Conservation (phyloP, 169 alveolate species). For the Toxoplasma gondii region DNA sequence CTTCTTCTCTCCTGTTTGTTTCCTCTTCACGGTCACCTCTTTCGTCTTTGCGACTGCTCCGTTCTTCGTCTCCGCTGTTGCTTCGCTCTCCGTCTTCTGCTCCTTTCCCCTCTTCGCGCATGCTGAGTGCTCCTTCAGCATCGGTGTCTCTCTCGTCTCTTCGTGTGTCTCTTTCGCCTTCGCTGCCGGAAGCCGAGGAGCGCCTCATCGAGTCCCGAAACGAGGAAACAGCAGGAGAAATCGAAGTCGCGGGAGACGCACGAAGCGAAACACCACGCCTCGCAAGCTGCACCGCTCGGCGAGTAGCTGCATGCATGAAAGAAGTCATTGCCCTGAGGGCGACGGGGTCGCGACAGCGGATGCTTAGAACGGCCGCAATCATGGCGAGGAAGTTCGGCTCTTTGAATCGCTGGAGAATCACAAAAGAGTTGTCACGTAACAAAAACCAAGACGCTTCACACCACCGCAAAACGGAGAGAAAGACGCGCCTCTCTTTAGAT, state of each 20-base stretch:
- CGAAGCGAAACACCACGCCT: too few species aligned
- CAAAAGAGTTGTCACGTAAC: neutral
- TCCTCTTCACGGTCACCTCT: neutral
- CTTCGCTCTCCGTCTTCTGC: neutral
- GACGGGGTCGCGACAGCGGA: conserved; percentile 33
- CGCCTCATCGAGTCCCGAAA: neutral
- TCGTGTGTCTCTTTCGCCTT: neutral
- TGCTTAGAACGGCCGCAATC: neutral
- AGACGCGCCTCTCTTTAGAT: too few species aligned
- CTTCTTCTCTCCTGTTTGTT: neutral
- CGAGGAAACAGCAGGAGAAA: neutral
- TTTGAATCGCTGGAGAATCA: neutral
- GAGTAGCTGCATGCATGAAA: neutral
- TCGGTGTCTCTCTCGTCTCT: neutral
- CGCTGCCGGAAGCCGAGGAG: neutral
- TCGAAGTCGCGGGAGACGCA: neutral
- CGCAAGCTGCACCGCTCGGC: neutral
- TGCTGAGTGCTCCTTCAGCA: neutral
- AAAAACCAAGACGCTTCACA: neutral
- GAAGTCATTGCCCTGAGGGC: conserved; percentile 14
- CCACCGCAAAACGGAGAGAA: neutral
- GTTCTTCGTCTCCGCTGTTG: neutral
- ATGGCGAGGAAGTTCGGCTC: conserved; percentile 35
- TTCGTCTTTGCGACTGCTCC: neutral
- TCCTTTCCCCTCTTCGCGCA: neutral